Evolutionary conservation across 148 eudicot species (phyloP).

Genomic region (Vaccinium vitisidaea): DNA sequence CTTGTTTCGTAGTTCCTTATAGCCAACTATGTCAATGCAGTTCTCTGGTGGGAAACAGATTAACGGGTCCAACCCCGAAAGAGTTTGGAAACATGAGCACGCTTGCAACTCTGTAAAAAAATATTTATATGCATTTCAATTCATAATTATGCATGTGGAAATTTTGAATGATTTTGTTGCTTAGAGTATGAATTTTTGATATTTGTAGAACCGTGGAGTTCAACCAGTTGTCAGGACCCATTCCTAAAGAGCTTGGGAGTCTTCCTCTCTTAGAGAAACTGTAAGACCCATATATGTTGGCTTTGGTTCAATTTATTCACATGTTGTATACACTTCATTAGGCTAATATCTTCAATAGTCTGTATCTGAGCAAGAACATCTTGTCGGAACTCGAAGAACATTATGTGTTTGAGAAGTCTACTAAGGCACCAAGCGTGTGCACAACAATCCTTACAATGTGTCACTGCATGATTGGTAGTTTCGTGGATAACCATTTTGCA

Average conservation of each 20-base stretch:
- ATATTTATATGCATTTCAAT: neutral
- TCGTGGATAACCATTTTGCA: neutral
- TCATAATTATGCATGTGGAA: neutral
- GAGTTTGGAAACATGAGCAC: conserved; percentile 40
- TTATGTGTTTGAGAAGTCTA: no score
- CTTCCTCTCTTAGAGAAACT: conserved; percentile 25
- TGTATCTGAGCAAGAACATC: neutral
- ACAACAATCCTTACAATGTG: neutral
- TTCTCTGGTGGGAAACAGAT: conserved; percentile 32
- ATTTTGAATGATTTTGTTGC: neutral
- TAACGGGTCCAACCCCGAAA: conserved; percentile 36
- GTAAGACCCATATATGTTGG: conserved; percentile 23
- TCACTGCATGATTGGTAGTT: neutral
- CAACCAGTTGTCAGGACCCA: conserved; percentile 38
- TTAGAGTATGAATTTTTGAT: neutral
- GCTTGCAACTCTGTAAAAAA: conserved; percentile 26
- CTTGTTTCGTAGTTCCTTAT: neutral
- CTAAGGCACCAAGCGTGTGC: neutral
- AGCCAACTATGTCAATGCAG: conserved; percentile 16
- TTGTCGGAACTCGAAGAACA: neutral
- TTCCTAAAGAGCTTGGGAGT: conserved; percentile 36
- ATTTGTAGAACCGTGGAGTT: conserved; percentile 25
- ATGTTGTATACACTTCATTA: neutral
- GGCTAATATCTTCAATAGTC: neutral
- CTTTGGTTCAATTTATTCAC: neutral